These are phyloP conservation scores for Plasmodium ovale DNA, from an alignment of 169 alveolate genomes.

Conservation along the genomic window DNA sequence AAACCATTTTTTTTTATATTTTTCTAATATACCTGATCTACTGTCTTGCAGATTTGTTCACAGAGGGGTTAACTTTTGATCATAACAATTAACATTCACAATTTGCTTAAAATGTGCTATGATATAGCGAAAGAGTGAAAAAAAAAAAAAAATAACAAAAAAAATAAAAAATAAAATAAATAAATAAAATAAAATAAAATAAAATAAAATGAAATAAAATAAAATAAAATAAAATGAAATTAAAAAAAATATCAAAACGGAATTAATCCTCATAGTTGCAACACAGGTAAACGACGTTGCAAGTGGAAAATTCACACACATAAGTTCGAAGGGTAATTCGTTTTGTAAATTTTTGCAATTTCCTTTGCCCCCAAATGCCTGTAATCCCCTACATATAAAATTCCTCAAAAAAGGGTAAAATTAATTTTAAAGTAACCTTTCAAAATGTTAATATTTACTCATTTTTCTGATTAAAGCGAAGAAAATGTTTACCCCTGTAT, in stretches of 20 bases:
- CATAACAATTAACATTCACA: not conserved
- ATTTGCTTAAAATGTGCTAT: not conserved
- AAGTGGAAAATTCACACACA: too few species aligned
- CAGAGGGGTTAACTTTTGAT: not conserved
- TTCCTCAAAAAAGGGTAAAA: not conserved
- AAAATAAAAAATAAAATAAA: too few species aligned
- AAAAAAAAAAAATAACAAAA: not conserved
- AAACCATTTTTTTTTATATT: not conserved
- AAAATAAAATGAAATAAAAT: too few species aligned
- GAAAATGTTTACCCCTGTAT: not conserved
- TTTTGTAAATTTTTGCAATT: too few species aligned
- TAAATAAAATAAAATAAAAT: too few species aligned
- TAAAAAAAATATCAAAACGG: too few species aligned
- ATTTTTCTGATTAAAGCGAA: not conserved
- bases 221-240: too few species aligned
- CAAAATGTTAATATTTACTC: not conserved
- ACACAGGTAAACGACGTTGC: too few species aligned
- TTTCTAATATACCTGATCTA: not conserved
- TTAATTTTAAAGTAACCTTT: conserved; percentile 16
- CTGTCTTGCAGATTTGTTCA: not conserved
- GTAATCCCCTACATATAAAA: conserved; percentile 1
- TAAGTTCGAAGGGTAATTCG: too few species aligned
- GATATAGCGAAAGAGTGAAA: not conserved
- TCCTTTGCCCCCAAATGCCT: not conserved
- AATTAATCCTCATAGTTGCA: too few species aligned